Evolutionary conservation across 1,139 yeast species (phyloP).

Genomic region (Diutina pseudorugosa): DNA sequence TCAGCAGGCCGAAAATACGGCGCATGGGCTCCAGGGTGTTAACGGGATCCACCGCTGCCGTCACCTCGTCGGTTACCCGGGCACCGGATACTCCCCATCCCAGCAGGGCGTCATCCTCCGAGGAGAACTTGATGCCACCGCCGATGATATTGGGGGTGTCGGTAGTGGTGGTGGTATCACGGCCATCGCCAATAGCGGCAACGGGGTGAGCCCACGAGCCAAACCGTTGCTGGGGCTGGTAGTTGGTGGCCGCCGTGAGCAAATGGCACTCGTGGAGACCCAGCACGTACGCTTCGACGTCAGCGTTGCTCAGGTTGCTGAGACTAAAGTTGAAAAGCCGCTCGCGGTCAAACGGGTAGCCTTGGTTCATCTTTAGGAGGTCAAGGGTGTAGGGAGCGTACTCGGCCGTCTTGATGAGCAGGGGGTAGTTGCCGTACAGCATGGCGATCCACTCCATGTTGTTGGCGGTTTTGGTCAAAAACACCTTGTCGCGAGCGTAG

Average conservation of each 20-base stretch:
- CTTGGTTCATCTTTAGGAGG: not conserved
- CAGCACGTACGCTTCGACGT: not conserved
- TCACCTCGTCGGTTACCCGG: not conserved
- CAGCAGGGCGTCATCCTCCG: not conserved
- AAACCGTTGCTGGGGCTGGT: not conserved
- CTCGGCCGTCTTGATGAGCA: conserved; percentile 73
- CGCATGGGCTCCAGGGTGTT: not conserved
- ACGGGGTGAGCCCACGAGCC: not conserved
- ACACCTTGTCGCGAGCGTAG: conserved; percentile 18
- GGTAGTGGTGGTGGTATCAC: not conserved
- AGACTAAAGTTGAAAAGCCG: not conserved
- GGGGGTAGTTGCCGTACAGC: conserved; percentile 67
- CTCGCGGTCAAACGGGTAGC: not conserved
- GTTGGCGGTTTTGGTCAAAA: conserved; percentile 50
- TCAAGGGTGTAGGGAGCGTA: conserved; percentile 32
- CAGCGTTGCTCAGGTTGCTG: not conserved
- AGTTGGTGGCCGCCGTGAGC: not conserved
- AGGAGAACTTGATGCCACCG: not conserved
- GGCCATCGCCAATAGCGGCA: not conserved
- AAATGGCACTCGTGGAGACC: conserved; percentile 2
- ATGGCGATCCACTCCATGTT: conserved; percentile 77
- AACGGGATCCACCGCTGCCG: not conserved
- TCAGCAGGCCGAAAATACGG: conserved; percentile 5
- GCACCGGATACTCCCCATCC: not conserved
- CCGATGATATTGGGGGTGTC: not conserved